These are phyloP conservation scores for Kodamaea plutei DNA, from an alignment of 1,139 yeast species.

Conservation along the genomic window DNA sequence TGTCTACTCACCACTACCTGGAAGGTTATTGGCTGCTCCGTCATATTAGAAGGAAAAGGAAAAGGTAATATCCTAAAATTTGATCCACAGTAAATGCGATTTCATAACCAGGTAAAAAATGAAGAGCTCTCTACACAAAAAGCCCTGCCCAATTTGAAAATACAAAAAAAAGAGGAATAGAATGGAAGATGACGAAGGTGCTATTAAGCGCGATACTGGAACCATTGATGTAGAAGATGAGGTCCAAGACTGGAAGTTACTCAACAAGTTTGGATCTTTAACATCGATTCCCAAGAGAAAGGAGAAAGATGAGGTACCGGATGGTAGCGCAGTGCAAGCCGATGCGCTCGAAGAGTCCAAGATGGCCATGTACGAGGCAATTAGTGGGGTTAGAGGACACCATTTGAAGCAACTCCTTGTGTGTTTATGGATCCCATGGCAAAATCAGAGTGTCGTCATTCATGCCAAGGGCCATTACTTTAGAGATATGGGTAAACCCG, in stretches of 20 bases:
- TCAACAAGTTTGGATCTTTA: constrained; percentile 17
- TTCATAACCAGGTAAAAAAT: too few species aligned
- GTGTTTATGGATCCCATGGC: constrained; percentile 44
- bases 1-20: constrained; percentile 14
- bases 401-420: constrained; percentile 44
- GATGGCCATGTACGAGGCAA: constrained; percentile 69
- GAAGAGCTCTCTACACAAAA: too few species aligned
- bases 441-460: constrained; percentile 43
- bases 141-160: background rate
- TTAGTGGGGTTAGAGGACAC: constrained; percentile 56
- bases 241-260: constrained; percentile 64
- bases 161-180: background rate
- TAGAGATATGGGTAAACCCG: constrained; percentile 64
- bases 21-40: constrained; percentile 15
- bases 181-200: constrained; percentile 13
- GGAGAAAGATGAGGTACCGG: constrained; percentile 85
- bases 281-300: constrained; percentile 46
- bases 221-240: constrained; percentile 46
- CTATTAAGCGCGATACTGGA: constrained; percentile 6
- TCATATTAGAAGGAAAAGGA: constrained; percentile 8
- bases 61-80: background rate
- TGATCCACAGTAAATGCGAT: too few species aligned
- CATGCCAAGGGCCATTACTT: constrained; percentile 71
- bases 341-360: constrained; percentile 52
- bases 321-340: constrained; percentile 62